Evolutionary conservation across 1,139 yeast genomes (phyloP), one percentile per base, ranked within the genome.

Genomic region (Pichia sp.): DNA sequence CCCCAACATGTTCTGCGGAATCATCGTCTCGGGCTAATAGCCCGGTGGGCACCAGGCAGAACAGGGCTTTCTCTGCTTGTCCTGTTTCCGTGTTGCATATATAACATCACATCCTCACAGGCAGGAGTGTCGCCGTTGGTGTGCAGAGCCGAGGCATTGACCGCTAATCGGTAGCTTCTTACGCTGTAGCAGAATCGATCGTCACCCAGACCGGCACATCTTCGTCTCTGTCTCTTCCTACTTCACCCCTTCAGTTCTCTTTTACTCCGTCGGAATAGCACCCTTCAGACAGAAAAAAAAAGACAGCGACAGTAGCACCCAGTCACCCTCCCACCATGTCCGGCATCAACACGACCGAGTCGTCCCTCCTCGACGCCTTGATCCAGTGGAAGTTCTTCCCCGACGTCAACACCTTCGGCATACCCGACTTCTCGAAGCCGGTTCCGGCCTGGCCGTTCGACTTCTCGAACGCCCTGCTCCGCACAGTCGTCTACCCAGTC

Each of bases 381-480:
- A 57, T 62, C n/a, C 49, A 61, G 16, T 64, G 65, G 66, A 55
- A 44, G 4, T 46, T 54, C 13, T 53, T 54, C 13, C 66, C 67
- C 5, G 59, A 58, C 42, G n/a, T 55, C 1, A 54, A 61, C n/a
- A 58, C 65, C 5, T 64, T 63, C 50, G 49, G 54, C 8, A 13
- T 61, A 2, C 69, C 70, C 2, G 53, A 60, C 51, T 54, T 56
- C 11, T 48, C 50, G 40, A 53, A 53, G 29, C 66, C 70, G 7
- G 46, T 62, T 23, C 65, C 67, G 6, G 59, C 62, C 16, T 62
- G 62, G 53, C 74, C 74, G 3, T 69, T 68, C 52, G 43, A 53
- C 10, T 46, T 56, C 6, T 46, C 56, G 29, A 54, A 45, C 49
- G 54, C 49, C 2, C 58, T 57, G 26, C 45, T 65, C 19, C 57